Evolutionary conservation across 345 rosid genomes (phyloP), one percentile per base, ranked within the genome.

Genomic region (Rubroshorea leprosula): DNA sequence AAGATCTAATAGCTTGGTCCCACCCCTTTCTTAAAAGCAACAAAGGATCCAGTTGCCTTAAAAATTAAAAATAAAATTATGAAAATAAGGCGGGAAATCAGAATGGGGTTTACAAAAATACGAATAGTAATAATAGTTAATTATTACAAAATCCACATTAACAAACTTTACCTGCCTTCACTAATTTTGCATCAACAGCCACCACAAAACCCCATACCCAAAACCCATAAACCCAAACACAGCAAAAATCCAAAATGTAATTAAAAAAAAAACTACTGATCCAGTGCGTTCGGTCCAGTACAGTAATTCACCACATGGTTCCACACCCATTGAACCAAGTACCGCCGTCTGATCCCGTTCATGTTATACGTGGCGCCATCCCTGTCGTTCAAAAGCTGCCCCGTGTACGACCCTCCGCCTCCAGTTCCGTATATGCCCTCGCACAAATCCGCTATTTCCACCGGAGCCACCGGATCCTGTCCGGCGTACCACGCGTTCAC

Each of bases 401-500:
- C 98, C 0, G 87, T 89, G 73, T 92, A 92, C 9, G 98, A 92
- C 26, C 98, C 98, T 13, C 98, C 98, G 3, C 98, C 98, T 9
- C 98, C 98, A 0, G 98, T 86, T 23, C 98, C 98, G 25, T 92
- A 92, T 14, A 92, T 89, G 0, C 98, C 98, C 90, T 92, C 98
- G 17, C 98, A 92, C 45, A 92, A 71, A 58, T 92, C 98, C 6
- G 95, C 98, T 26, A 92, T 89, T 50, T 92, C 98, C 60, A 88
- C 96, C 23, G 98, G 98, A 22, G 77, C 77, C 15, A 70, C 85
- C 52, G 98, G 96, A 77, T 92, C 98, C 45, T 63, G 70, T 19
- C 98, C 98, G 2, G 98, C 98, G 38, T 84, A 92, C 98, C 98
- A 92, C 2, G 95, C 98, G 79, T 92, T 92, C 56, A 86, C 93